Evolutionary conservation across 2,329 filamentous ascomycete species (phyloP).

Genomic region (Fonsecaea erecta): DNA sequence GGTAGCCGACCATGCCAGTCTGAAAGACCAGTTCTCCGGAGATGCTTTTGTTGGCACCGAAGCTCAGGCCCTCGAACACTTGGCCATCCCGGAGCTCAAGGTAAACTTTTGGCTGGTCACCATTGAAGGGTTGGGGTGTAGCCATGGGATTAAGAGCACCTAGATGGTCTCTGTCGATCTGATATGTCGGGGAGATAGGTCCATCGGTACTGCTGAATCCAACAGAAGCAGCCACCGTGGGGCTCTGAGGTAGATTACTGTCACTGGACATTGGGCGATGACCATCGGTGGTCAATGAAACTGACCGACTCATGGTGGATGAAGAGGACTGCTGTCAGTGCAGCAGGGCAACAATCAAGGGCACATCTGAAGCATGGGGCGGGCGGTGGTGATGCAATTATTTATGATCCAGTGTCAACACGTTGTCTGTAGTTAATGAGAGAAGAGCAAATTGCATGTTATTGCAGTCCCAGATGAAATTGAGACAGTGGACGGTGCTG

Average conservation of each 20-base stretch:
- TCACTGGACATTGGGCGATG: constrained; percentile 22
- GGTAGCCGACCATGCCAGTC: constrained; percentile 99
- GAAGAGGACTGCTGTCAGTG: constrained; percentile 16
- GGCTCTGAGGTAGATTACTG: constrained; percentile 45
- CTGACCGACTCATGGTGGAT: constrained; percentile 25
- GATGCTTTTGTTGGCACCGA: constrained; percentile 91
- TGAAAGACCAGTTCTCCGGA: constrained; percentile 98
- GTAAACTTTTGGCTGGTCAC: constrained; percentile 68
- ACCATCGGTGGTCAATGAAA: constrained; percentile 14
- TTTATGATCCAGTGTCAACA: background rate
- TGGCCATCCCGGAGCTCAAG: constrained; percentile 93
- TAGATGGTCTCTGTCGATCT: constrained; percentile 21
- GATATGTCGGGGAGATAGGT: constrained; percentile 16
- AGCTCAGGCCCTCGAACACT: constrained; percentile 92
- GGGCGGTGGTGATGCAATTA: background rate
- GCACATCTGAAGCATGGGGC: constrained; percentile 20
- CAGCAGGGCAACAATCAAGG: constrained; percentile 27
- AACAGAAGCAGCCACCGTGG: constrained; percentile 48
- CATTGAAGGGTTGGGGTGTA: constrained; percentile 61
- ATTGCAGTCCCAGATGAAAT: constrained; percentile 13
- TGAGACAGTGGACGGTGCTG: constrained; percentile 11
- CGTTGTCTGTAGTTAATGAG: background rate
- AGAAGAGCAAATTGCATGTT: constrained; percentile 4
- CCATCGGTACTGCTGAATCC: constrained; percentile 36
- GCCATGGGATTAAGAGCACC: constrained; percentile 59